Base-by-base conservation (phyloP, 2,329 filamentous ascomycete species). In the Trichoderma semiorbis region DNA sequence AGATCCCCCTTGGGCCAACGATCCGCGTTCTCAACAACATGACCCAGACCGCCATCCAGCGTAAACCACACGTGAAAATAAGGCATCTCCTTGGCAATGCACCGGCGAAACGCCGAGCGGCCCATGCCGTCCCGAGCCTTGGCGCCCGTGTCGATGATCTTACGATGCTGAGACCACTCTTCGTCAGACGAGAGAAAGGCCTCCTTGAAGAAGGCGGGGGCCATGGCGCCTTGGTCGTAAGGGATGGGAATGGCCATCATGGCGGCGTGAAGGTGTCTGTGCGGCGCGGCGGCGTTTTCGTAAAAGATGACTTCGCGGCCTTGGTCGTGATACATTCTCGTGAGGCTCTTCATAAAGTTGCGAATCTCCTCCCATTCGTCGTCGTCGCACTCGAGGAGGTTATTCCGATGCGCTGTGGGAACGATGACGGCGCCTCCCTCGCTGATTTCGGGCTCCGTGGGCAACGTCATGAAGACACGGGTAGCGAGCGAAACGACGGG, bases 331-430 rank as follows among this genome's bases (percentile, higher is more conserved):
- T 98, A 99, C 89, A 98, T 92, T 58, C 95, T 90, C 5, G 92
- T 98, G 24, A 99, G 86, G 72, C 90, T 92, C 84, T 99, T 99
- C 95, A 98, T 98, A 79, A 99, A 99, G 81, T 99, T 99, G 76
- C 96, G 92, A 7, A 99, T 91, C 82, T 99, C 96, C 79, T 99
- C 96, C 97, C 97, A 99, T 80, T 99, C 96, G 79, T 99, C 96
- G 78, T 99, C 95, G 81, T 98, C 95, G 81, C 96, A 99, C 81
- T 98, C 95, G n/a, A 99, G 85, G 0, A 99, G 89, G 80, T 98
- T 99, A 28, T 87, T 90, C 67, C 91, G 91, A 80, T 99, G 96
- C 76, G 94, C 89, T 26, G 96, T 90, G 7, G 96, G 96, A 3
- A 95, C 94, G 73, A 99, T 96, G 71, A 96, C 91, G 7, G 95